Conservation (phyloP, 805 yeast genomes). For the Kodamaea hsintzibuensis region DNA sequence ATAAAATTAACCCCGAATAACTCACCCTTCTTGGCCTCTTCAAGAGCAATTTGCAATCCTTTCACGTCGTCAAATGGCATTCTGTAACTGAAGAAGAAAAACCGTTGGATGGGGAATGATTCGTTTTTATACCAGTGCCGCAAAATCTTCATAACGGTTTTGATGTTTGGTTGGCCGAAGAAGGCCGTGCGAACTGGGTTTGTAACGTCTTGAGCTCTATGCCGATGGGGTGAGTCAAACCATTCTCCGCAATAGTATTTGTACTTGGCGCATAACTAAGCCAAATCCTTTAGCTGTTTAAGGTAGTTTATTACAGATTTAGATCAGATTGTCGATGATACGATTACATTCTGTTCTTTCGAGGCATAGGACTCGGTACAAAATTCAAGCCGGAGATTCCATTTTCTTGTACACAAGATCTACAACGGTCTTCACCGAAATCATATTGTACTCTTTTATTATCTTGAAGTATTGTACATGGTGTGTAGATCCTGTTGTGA, state of each 20-base stretch:
- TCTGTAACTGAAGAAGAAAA: background rate
- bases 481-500: no score
- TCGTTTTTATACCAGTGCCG: background rate
- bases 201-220: background rate
- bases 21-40: slow-evolving; percentile 66
- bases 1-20: background rate
- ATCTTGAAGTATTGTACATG: no score
- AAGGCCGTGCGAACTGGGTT: background rate
- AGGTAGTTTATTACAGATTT: no score
- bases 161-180: background rate
- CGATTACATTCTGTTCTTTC: no score
- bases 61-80: slow-evolving; percentile 62
- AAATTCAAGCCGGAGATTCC: no score
- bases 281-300: background rate
- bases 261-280: background rate
- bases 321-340: no score
- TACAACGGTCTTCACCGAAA: background rate
- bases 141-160: background rate
- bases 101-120: slow-evolving; percentile 5
- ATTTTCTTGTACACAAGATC: background rate
- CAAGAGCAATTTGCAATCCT: slow-evolving; percentile 70
- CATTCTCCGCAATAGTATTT: background rate
- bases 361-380: no score
- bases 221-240: background rate
- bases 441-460: background rate